phyloP scores from a whole-genome alignment of 306 rosid genomes.

The Cyclanthera cordifolia region DNA sequence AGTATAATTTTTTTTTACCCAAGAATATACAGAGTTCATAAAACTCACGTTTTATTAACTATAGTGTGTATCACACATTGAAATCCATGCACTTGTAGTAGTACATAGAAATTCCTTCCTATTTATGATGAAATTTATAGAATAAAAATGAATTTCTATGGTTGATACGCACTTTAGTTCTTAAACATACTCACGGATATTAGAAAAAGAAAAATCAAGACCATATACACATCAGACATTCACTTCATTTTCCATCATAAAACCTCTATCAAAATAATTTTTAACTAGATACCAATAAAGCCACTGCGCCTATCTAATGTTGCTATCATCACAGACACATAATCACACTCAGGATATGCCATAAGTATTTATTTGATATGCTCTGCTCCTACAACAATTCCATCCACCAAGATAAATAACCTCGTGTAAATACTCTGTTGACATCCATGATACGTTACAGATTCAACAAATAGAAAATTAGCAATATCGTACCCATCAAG shows the following conservation, averaged over 20 bases:
- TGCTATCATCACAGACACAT: neutral
- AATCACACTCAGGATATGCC: neutral
- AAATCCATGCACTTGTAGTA: too few relatives aligned
- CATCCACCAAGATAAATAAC: neutral
- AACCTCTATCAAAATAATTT: neutral
- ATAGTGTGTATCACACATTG: neutral
- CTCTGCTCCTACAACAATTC: neutral
- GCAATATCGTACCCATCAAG: neutral
- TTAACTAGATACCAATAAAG: neutral
- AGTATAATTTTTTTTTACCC: neutral
- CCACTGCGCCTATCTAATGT: neutral
- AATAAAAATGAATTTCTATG: too few relatives aligned
- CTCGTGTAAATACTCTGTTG: neutral
- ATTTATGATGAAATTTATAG: too few relatives aligned
- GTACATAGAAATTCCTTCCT: too few relatives aligned
- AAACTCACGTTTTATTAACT: neutral
- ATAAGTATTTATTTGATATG: neutral
- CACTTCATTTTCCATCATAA: neutral
- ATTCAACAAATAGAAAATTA: neutral
- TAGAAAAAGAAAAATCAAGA: neutral
- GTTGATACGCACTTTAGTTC: too few relatives aligned
- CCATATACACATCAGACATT: neutral
- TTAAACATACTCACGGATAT: too few relatives aligned
- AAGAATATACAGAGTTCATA: neutral
- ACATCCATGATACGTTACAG: neutral